A percentile compares a stretch with the other conserved stretches of the same genome.
Conservation (phyloP, 441 rosid genomes). For the Adansonia grandidieri region DNA sequence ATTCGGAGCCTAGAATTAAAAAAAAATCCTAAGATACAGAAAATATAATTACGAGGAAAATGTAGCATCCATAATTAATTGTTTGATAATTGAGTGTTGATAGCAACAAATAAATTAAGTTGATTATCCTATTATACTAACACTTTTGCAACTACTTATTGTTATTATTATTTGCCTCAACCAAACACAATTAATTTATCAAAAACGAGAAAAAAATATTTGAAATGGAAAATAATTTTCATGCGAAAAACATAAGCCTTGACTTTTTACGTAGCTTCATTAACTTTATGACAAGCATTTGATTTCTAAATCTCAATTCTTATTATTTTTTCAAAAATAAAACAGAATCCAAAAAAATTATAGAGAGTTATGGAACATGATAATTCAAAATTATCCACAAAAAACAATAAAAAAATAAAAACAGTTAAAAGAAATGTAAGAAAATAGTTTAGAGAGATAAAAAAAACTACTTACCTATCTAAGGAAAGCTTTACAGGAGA, state of each 20-base stretch:
- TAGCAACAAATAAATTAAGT: no score
- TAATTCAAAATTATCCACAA: neutral
- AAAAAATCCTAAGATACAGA: no score
- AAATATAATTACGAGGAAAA: no score
- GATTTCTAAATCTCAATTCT: neutral
- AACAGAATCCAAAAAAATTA: neutral
- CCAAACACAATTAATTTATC: neutral
- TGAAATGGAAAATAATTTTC: neutral
- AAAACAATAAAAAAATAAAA: neutral
- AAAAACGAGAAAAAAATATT: neutral
- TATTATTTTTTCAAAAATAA: no score
- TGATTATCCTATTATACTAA: no score
- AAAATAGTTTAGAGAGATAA: neutral
- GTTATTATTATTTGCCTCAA: neutral
- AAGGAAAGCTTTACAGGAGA: slow-evolving; percentile 25
- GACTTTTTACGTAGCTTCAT: no score
- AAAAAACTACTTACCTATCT: slow-evolving; percentile 34
- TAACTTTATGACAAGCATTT: no score
- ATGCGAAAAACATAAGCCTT: neutral
- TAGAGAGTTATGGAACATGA: neutral
- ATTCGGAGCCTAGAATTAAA: no score
- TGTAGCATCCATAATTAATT: no score
- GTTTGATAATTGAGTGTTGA: no score
- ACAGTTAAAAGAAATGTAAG: neutral
- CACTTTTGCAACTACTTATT: no score